Percentiles rank a stretch among this genome's conserved stretches.
Evolutionary conservation across 2,329 filamentous ascomycete species (phyloP).

Genomic region (Colletotrichum sp.): DNA sequence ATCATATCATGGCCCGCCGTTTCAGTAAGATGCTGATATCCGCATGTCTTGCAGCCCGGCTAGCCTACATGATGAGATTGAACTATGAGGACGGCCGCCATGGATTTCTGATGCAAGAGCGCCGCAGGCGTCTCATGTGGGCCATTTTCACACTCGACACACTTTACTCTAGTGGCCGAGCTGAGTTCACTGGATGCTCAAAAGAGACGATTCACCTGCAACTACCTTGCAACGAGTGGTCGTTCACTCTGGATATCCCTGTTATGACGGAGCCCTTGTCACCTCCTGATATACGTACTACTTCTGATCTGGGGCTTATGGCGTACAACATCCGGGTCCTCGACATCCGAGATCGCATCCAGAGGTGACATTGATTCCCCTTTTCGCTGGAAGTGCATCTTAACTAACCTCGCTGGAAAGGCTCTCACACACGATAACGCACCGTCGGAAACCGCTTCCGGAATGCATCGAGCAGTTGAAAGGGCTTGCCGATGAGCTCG

Average conservation of each 20-base stretch:
- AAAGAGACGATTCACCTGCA: conserved; percentile 10
- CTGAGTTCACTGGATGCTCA: conserved; percentile 7
- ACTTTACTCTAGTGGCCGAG: conserved; percentile 7
- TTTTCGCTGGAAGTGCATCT: not conserved
- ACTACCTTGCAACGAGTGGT: conserved; percentile 8
- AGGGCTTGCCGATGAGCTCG: conserved; percentile 13
- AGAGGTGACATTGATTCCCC: not conserved
- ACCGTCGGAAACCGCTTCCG: conserved; percentile 19
- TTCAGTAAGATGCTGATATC: conserved; percentile 26
- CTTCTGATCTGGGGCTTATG: conserved; percentile 1
- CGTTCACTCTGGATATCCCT: conserved; percentile 8
- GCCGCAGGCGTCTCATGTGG: conserved; percentile 25
- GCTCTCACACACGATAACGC: conserved; percentile 23
- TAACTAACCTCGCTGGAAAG: not conserved
- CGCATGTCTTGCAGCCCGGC: conserved; percentile 12
- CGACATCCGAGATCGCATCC: conserved; percentile 13
- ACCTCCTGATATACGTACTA: not conserved
- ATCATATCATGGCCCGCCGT: conserved; percentile 22
- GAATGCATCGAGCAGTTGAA: not conserved
- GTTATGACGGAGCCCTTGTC: conserved; percentile 4
- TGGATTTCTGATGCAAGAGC: conserved; percentile 21
- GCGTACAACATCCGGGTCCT: conserved; percentile 11
- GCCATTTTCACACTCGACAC: conserved; percentile 21
- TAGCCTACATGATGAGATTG: conserved; percentile 24
- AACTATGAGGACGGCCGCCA: conserved; percentile 23